Evolutionary conservation across 2,329 filamentous ascomycete genomes (phyloP), one percentile per base, ranked within the genome.

Genomic region (Sporothrix dimorphospora): DNA sequence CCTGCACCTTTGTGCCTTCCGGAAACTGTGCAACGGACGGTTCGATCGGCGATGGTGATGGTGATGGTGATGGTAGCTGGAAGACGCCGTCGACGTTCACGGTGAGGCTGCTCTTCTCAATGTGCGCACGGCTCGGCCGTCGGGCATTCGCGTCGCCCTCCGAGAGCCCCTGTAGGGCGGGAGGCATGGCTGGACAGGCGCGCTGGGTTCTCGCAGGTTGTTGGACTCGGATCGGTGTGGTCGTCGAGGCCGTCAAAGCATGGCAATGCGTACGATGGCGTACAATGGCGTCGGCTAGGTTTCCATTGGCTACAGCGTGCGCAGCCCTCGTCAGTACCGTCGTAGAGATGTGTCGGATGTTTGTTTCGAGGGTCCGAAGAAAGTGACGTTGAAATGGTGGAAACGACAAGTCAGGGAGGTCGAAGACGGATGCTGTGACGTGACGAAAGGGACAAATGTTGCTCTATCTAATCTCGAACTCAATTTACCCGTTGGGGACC

Each of bases 1-100:
- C n/a, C 24, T 49, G 30, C 47, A 24, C 11, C 51, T 27, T 55
- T 27, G 24, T 16, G 5, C 14, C 34, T 1, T 65, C 21, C 1
- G 12, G 11, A 42, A 65, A 27, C 12, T 30, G 11, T 3, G 24
- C 19, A 4, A 21, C 16, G 3, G 34, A 59, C 19, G 38, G n/a
- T 3, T 71, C 70, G 27, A 21, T 49, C 14, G 71, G 71, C 2
- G 71, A 72, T 4, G 71, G 71, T 4, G 71, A 72, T 4, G 71
- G 71, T 7, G 16, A 21, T 9, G 70, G 70, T 4, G 70, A 72
- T 8, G 63, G 70, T 1, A 72, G 71, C 21, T 61, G 71, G 49
- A 67, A 11, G 19, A 42, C 24, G 61, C 24, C 49, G 24, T 68
- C 47, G 19, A 5, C 53, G n/a, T 45, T 9, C n/a, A 27, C 40